Conservation (phyloP, 2,329 filamentous ascomycete genomes). For the Cercospora canescens region DNA sequence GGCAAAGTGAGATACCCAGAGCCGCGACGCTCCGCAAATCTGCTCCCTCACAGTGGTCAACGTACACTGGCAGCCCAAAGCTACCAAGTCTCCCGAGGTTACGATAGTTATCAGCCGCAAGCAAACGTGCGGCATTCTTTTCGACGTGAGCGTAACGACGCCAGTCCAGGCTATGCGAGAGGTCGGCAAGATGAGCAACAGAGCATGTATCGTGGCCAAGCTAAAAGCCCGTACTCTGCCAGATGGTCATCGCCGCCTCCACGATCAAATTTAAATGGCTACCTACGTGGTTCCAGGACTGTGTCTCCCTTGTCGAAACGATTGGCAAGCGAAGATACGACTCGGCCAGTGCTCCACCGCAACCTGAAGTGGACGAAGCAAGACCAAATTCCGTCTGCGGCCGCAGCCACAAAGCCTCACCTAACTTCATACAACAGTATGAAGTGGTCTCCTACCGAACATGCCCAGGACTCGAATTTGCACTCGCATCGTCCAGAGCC, state of each 20-base stretch:
- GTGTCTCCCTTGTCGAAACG: neutral
- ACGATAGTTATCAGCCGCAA: neutral
- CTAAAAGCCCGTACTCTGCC: neutral
- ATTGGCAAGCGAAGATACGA: neutral
- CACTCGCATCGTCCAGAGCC: neutral
- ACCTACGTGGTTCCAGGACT: neutral
- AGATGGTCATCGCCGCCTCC: neutral
- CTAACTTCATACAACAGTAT: neutral
- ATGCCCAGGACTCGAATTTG: neutral
- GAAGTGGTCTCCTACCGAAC: neutral
- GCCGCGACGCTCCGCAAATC: neutral
- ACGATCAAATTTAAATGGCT: neutral
- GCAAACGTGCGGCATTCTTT: constrained; percentile 1
- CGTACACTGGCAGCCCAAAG: neutral
- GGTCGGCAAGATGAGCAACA: neutral
- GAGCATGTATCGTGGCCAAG: neutral
- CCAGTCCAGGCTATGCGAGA: neutral
- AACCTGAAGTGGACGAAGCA: neutral
- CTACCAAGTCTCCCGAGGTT: neutral
- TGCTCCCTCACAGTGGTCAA: neutral
- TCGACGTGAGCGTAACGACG: neutral
- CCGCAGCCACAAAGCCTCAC: neutral
- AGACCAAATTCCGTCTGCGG: neutral
- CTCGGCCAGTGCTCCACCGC: neutral
- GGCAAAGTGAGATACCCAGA: neutral